phyloP scores from a whole-genome alignment of 2,329 filamentous ascomycete genomes.

The Aspergillus brasiliensis region DNA sequence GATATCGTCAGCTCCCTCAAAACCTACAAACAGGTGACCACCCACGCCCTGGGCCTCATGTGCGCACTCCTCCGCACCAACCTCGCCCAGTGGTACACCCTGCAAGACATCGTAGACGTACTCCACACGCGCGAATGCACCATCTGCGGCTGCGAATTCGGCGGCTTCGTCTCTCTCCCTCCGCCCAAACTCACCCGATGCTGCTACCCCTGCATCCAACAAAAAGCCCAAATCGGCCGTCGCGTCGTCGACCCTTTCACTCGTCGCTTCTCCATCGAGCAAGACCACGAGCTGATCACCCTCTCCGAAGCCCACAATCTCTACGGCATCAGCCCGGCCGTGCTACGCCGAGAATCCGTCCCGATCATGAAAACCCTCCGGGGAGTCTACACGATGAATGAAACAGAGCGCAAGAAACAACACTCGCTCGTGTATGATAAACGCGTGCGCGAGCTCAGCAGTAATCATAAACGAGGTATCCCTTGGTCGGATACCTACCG shows the following conservation, averaged over 20 bases:
- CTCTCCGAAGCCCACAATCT: too few species aligned
- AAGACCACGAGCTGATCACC: too few species aligned
- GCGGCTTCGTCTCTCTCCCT: not conserved
- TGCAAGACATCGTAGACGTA: conserved; percentile 17
- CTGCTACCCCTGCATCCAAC: conserved; percentile 17
- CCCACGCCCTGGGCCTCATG: conserved; percentile 19
- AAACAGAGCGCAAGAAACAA: conserved; percentile 6
- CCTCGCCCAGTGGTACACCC: conserved; percentile 12
- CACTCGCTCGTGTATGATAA: not conserved
- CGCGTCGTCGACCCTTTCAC: too few species aligned
- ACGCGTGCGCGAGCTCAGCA: not conserved
- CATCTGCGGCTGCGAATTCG: not conserved
- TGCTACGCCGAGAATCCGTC: too few species aligned
- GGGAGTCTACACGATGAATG: conserved; percentile 19
- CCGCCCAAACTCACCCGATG: not conserved
- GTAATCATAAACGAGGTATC: too few species aligned
- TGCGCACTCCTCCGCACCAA: conserved; percentile 21
- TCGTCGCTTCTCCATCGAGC: too few species aligned
- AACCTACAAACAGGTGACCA: conserved; percentile 14
- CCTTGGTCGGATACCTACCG: too few species aligned
- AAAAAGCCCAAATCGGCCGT: too few species aligned
- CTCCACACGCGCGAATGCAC: conserved; percentile 14
- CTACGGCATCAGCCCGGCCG: too few species aligned
- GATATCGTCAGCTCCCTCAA: conserved; percentile 18
- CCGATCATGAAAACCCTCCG: too few species aligned